Base-by-base conservation (phyloP, 2,329 filamentous ascomycete genomes). In the Canariomyces notabilis region DNA sequence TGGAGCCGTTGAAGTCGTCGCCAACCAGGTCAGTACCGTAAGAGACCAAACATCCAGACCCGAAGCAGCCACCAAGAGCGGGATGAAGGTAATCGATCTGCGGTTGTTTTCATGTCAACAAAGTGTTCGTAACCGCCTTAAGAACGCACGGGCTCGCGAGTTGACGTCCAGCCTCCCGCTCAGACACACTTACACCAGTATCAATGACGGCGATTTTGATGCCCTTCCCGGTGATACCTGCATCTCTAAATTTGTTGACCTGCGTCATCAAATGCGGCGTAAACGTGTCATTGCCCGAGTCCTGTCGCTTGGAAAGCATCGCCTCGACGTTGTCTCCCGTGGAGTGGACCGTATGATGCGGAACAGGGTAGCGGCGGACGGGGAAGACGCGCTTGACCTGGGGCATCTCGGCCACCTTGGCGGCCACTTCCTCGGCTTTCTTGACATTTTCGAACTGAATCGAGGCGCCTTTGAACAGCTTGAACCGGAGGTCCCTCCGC, bases 11-110 rank as follows among this genome's bases (percentile, higher is more conserved):
- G 60, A 74, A 79, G 38, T 64, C 65, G 44, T 83, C 76, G 15
- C 79, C 80, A 15, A 81, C 73, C 34, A 81, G 67, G 51, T 82
- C 79, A 29, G 68, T 68, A 15, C 82, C 81, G 48, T 72, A 75
- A 3, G 70, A 68, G 15, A 85, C 76, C 33, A 82, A 66, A 54
- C 74, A 83, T 11, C 72, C 77, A 1, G 68, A 57, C 2, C 81
- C 82, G 57, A 83, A 83, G 57, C 80, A 80, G 37, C 79, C 79
- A 29, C 82, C 82, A 0, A 85, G 72, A 21, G 78, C 77, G 2
- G 79, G 76, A 56, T 85, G 80, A 1, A 66, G 71, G 57, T 83
- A 84, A 58, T 85, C 81, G 38, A 82, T 65, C 73, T 75, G 35
- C 8, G 11, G 26, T 22, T 22, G 14, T 5, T 21, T 41, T 8